Evolutionary conservation across 257 asterid genomes (phyloP).

Genomic region (Voacanga thouarsii): DNA sequence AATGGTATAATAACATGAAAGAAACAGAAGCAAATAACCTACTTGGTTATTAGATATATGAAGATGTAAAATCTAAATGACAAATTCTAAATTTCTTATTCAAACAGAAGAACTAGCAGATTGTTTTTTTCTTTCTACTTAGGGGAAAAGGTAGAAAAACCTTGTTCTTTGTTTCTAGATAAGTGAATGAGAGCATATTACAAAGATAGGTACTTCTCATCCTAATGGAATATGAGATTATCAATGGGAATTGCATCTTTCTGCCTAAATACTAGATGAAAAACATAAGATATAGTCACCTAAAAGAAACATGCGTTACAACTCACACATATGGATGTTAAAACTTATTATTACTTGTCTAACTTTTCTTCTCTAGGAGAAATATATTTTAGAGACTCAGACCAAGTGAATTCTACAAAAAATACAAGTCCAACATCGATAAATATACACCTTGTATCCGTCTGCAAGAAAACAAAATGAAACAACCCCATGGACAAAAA

Average conservation of each 20-base stretch:
- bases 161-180: background rate
- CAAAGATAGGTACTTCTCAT: background rate
- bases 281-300: background rate
- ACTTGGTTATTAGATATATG: background rate
- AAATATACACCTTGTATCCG: conserved; percentile 66
- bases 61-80: background rate
- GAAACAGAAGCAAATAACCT: background rate
- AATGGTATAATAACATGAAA: background rate
- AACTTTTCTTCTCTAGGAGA: conserved; percentile 46
- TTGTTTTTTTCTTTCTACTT: background rate
- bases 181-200: background rate
- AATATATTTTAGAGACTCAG: conserved; percentile 73
- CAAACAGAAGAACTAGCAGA: background rate
- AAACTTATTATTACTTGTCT: conserved; percentile 27
- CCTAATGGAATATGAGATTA: background rate
- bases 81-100: background rate
- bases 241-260: background rate
- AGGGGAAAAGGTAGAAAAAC: background rate
- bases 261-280: background rate
- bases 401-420: conserved; percentile 87
- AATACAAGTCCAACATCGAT: conserved; percentile 92
- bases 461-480: conserved; percentile 37
- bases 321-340: background rate
- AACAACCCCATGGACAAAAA: background rate
- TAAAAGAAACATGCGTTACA: background rate